A percentile compares a stretch with the other conserved stretches of the same genome.
Conservation (phyloP, 352 stramenopile genomes). For the Phytophthora vignae region DNA sequence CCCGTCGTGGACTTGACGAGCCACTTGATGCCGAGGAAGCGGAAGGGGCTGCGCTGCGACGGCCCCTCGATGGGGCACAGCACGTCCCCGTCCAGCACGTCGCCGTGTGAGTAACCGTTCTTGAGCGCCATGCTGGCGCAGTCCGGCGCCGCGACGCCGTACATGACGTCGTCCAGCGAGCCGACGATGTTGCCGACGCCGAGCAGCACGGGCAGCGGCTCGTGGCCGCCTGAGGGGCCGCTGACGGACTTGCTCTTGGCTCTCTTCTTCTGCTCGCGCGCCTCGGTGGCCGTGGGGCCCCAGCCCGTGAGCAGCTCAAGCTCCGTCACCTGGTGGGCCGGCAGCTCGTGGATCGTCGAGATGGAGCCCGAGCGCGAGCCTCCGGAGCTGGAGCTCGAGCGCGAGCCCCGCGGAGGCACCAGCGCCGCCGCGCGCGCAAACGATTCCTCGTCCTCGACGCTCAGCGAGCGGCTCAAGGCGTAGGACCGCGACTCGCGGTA, state of each 20-base stretch:
- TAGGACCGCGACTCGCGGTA: constrained; percentile 46
- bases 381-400: constrained; percentile 30
- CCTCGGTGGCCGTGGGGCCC: constrained; percentile 42
- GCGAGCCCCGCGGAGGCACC: constrained; percentile 14
- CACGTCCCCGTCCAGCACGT: constrained; percentile 67
- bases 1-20: constrained; percentile 55
- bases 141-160: constrained; percentile 60
- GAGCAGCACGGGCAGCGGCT: constrained; percentile 46
- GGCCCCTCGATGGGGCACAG: constrained; percentile 65
- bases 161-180: constrained; percentile 67
- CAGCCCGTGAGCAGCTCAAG: constrained; percentile 44
- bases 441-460: constrained; percentile 37
- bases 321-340: constrained; percentile 38
- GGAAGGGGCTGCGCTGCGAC: constrained; percentile 65
- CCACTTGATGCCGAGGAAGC: constrained; percentile 78
- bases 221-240: not conserved
- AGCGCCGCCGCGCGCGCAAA: constrained; percentile 17
- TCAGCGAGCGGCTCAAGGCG: constrained; percentile 22
- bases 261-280: constrained; percentile 37
- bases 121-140: constrained; percentile 68
- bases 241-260: constrained; percentile 23
- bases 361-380: constrained; percentile 32
- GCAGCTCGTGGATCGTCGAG: constrained; percentile 22
- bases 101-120: constrained; percentile 47
- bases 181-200: constrained; percentile 51